Evolutionary conservation across 306 rosid genomes (phyloP).

Genomic region (Lotus japonicus): DNA sequence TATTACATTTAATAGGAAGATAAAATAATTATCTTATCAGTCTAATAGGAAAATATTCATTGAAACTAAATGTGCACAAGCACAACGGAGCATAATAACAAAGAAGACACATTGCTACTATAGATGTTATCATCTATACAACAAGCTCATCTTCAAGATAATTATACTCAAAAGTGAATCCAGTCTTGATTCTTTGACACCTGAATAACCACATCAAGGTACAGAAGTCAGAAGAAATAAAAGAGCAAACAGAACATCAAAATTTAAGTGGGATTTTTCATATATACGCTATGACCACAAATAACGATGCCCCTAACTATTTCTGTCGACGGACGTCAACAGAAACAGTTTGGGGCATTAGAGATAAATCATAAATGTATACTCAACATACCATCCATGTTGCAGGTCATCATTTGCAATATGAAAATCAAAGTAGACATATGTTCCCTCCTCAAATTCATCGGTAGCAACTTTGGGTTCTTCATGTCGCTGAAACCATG

Average conservation of each 20-base stretch:
- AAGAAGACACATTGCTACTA: conserved; percentile 12
- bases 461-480: conserved; percentile 99
- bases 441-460: conserved; percentile 95
- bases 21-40: not conserved
- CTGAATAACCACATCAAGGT: conserved; percentile 40
- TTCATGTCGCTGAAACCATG: conserved; percentile 98
- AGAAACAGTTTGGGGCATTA: too few relatives aligned
- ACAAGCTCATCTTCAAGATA: conserved; percentile 92
- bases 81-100: conserved; percentile 13
- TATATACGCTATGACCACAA: too few relatives aligned
- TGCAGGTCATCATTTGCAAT: conserved; percentile 76
- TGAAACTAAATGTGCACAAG: conserved; percentile 2
- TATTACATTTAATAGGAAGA: not conserved
- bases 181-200: conserved; percentile 97
- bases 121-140: conserved; percentile 42
- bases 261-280: not conserved
- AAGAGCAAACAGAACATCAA: not conserved
- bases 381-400: conserved; percentile 96
- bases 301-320: too few relatives aligned
- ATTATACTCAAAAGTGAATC: conserved; percentile 89
- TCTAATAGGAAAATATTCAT: too few relatives aligned
- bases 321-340: too few relatives aligned
- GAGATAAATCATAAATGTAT: too few relatives aligned
- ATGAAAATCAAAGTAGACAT: conserved; percentile 92
- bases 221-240: not conserved